A percentile compares a stretch with the other conserved stretches of the same genome.
Evolutionary conservation across 2,329 filamentous ascomycete genomes (phyloP).

Genomic region (Aurifilum marmelostoma): DNA sequence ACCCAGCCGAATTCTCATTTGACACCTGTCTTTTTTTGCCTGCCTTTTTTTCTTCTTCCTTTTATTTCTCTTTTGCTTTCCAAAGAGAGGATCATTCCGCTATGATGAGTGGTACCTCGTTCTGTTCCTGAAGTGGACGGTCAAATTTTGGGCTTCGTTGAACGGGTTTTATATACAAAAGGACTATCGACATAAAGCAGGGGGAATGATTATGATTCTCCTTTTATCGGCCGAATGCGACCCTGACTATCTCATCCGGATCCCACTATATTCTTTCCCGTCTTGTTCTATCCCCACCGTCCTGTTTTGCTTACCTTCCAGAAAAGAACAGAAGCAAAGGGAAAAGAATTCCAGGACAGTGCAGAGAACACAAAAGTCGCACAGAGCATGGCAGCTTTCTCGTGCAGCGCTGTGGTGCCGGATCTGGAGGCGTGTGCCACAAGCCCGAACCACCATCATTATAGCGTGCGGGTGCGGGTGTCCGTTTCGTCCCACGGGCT

Average conservation of each 20-base stretch:
- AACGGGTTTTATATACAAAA: neutral
- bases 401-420: neutral
- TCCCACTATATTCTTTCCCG: neutral
- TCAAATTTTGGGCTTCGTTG: slow-evolving; percentile 12
- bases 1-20: neutral
- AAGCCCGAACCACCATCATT: neutral
- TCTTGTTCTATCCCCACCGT: no score
- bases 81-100: neutral
- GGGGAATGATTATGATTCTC: neutral
- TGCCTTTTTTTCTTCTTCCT: neutral
- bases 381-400: neutral
- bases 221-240: neutral
- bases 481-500: slow-evolving; percentile 13
- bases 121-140: neutral
- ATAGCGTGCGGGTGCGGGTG: neutral
- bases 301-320: neutral
- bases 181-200: neutral
- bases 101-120: neutral
- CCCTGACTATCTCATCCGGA: neutral
- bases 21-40: neutral
- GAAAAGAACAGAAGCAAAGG: neutral
- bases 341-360: neutral
- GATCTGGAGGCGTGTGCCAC: neutral
- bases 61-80: neutral
- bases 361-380: neutral